Percentiles rank a stretch among this genome's conserved stretches.
Evolutionary conservation across 1,284 basidiomycete genomes (phyloP).

Genomic region (Marasmius tenuissimus): DNA sequence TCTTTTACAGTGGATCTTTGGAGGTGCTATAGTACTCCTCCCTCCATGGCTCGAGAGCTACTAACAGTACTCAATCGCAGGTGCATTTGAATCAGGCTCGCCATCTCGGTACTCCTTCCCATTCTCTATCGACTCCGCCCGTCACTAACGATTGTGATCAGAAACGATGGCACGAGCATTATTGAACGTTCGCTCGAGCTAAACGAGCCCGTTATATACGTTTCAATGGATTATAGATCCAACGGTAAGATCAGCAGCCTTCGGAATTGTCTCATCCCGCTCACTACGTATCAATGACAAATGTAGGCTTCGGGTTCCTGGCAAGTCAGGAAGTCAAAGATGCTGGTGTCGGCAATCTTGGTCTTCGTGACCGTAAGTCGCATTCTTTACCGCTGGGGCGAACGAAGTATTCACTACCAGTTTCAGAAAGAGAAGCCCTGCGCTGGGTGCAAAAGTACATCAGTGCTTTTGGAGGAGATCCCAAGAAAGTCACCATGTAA

Average conservation of each 20-base stretch:
- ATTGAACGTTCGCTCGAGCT: conserved; percentile 48
- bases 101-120: conserved; percentile 28
- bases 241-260: conserved; percentile 10
- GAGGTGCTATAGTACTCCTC: conserved; percentile 35
- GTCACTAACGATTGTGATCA: conserved; percentile 20
- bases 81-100: conserved; percentile 43
- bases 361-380: conserved; percentile 39
- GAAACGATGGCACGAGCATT: conserved; percentile 43
- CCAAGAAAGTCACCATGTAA: conserved; percentile 55
- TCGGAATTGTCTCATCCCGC: too few relatives aligned
- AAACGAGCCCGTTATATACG: conserved; percentile 49
- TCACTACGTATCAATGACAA: background rate
- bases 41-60: background rate
- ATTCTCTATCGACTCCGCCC: background rate
- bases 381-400: background rate
- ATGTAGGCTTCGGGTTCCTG: conserved; percentile 37
- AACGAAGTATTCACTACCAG: background rate
- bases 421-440: conserved; percentile 52
- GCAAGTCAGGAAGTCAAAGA: conserved; percentile 41
- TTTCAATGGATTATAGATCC: conserved; percentile 55
- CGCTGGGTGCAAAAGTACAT: conserved; percentile 72
- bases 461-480: conserved; percentile 61
- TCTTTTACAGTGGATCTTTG: conserved; percentile 49
- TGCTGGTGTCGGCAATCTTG: conserved; percentile 45
- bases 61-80: conserved; percentile 19